Evolutionary conservation across 768 basidiomycete genomes (phyloP).

Genomic region (Rhodotorula sphaerocarpa): DNA sequence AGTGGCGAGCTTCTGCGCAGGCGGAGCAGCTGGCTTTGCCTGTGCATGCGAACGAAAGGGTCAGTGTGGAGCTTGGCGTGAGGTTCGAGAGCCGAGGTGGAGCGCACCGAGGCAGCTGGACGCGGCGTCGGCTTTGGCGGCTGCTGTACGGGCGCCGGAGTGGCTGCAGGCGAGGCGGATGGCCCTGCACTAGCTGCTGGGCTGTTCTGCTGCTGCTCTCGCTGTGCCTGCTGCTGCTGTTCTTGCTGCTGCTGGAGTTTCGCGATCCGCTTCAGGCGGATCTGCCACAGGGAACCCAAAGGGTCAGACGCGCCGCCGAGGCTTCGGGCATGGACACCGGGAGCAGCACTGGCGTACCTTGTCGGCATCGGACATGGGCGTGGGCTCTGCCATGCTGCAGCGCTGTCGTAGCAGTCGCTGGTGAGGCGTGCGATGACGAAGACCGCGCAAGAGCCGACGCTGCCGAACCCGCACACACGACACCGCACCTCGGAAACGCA

Average conservation of each 20-base stretch:
- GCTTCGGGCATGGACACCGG: not conserved
- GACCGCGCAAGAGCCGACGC: no score
- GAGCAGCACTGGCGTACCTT: not conserved
- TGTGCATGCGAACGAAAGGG: not conserved
- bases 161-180: not conserved
- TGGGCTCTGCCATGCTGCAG: not conserved
- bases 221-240: not conserved
- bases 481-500: no score
- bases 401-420: no score
- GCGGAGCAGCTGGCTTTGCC: not conserved
- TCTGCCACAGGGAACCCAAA: constrained; percentile 49
- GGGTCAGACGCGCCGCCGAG: not conserved
- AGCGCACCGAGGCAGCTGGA: not conserved
- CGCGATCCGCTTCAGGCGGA: constrained; percentile 82
- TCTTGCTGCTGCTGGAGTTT: constrained; percentile 55
- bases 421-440: not conserved
- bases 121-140: not conserved
- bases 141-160: not conserved
- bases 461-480: no score
- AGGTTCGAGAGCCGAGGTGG: not conserved
- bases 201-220: not conserved
- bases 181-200: not conserved
- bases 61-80: not conserved
- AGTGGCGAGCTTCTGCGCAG: constrained; percentile 1
- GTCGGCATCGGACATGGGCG: constrained; percentile 7